Evolutionary conservation across 2,329 filamentous ascomycete species (phyloP).

Genomic region (Claviceps sp.): DNA sequence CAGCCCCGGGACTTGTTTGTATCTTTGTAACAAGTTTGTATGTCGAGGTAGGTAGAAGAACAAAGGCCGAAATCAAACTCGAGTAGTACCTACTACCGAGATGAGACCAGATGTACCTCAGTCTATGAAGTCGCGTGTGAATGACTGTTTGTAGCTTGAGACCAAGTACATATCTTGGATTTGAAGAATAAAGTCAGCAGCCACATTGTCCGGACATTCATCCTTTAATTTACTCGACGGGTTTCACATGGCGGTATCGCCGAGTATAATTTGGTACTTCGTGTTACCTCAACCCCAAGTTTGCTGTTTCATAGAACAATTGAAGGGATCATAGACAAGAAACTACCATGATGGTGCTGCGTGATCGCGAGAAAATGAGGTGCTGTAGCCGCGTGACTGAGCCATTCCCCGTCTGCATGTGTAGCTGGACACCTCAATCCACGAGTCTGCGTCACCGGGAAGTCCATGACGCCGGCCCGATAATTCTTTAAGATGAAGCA

Average conservation of each 20-base stretch:
- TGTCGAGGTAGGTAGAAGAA: no score
- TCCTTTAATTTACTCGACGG: neutral
- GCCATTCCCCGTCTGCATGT: neutral
- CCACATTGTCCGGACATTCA: neutral
- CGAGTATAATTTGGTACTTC: neutral
- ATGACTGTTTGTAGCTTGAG: no score
- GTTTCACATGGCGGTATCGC: neutral
- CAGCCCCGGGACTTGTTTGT: neutral
- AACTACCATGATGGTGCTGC: neutral
- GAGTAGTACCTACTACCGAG: neutral
- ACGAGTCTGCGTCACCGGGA: neutral
- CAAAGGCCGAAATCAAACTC: neutral
- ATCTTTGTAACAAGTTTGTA: no score
- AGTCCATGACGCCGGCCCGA: slow-evolving; percentile 1
- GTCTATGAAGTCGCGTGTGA: neutral
- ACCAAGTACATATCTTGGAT: no score
- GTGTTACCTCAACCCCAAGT: neutral
- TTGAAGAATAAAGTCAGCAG: neutral
- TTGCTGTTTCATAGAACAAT: slow-evolving; percentile 2
- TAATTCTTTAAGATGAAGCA: neutral
- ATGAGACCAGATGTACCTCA: no score
- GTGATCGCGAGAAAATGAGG: neutral
- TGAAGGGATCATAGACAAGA: neutral
- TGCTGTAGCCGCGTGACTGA: neutral
- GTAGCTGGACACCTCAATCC: neutral